Conservation (phyloP, 768 basidiomycete genomes). For the Leucogyrophana mollusca region DNA sequence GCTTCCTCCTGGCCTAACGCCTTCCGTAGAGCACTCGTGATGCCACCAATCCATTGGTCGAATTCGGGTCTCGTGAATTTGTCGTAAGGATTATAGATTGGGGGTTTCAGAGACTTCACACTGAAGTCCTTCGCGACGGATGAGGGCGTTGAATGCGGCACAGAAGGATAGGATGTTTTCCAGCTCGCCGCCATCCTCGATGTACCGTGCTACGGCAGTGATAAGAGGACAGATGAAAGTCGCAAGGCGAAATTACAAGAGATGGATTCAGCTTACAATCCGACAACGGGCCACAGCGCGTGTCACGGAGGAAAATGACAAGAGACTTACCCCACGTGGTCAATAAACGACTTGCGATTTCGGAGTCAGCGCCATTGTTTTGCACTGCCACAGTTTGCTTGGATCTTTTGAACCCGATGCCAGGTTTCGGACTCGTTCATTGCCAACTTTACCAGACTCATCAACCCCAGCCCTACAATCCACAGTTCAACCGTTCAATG, state of each 20-base stretch:
- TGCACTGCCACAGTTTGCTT: too few species aligned
- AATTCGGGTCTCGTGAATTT: slow-evolving; percentile 68
- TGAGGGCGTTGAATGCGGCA: slow-evolving; percentile 6
- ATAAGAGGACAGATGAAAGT: background rate
- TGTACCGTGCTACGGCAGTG: background rate
- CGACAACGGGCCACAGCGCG: too few species aligned
- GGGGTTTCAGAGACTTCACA: slow-evolving; percentile 34
- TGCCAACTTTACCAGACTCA: too few species aligned
- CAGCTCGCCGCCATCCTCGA: slow-evolving; percentile 5
- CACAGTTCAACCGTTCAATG: too few species aligned
- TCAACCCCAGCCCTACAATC: too few species aligned
- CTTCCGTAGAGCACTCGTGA: slow-evolving; percentile 53
- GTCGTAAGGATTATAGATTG: slow-evolving; percentile 71
- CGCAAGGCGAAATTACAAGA: too few species aligned
- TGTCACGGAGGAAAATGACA: background rate
- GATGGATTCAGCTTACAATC: too few species aligned
- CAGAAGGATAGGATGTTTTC: slow-evolving; percentile 2
- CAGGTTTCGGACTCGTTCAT: too few species aligned
- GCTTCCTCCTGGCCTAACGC: slow-evolving; percentile 51
- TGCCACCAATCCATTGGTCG: slow-evolving; percentile 67
- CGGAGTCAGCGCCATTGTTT: too few species aligned
- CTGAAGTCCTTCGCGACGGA: slow-evolving; percentile 1
- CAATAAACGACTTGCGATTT: too few species aligned
- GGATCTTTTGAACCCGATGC: too few species aligned
- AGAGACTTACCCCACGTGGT: too few species aligned